Evolutionary conservation across 345 rosid genomes (phyloP), one percentile per base, ranked within the genome.

Genomic region (Orychophragmus violaceus): DNA sequence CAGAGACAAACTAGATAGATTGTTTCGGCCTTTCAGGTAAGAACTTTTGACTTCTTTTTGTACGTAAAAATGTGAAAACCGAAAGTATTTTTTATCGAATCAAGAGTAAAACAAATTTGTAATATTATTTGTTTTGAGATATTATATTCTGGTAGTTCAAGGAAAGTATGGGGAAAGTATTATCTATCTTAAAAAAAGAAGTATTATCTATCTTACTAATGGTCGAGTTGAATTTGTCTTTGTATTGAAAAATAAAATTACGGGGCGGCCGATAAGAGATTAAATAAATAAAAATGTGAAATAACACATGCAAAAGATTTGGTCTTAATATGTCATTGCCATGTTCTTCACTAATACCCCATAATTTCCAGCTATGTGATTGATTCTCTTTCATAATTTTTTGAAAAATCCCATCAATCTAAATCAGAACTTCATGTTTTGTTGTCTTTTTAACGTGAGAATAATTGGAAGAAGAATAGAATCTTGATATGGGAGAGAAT

Each of bases 261-360:
- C 3, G 8, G 23, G 49, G 5, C 71, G 77, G 77, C 62, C 7
- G 57, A 54, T 39, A 74, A 65, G 63, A 66, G 39, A 66, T 41
- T 11, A 45, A 44, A 45, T 30, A 23, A 11, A 52, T 32, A 61
- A 32, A 68, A 67, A n/a, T 18, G 59, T 44, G 69, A 28, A 46
- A 61, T 29, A 61, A 67, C 77, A 74, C 74, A 67, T 74, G 73
- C 68, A 30, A 66, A 52, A 59, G 66, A 59, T 45, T 32, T 65
- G 61, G 61, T 72, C 62, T 59, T 17, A 66, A 12, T 39, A 41
- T 59, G 49, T 54, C 33, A 74, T 61, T 35, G 68, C 59, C 77
- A 60, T 74, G 73, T 74, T 74, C 72, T 51, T 55, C 42, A 63
- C 58, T 65, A 59, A 14, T 54, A 8, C 25, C 42, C 54, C 56